Conservation (phyloP, 768 basidiomycete species). For the Strobilomyces confusus region DNA sequence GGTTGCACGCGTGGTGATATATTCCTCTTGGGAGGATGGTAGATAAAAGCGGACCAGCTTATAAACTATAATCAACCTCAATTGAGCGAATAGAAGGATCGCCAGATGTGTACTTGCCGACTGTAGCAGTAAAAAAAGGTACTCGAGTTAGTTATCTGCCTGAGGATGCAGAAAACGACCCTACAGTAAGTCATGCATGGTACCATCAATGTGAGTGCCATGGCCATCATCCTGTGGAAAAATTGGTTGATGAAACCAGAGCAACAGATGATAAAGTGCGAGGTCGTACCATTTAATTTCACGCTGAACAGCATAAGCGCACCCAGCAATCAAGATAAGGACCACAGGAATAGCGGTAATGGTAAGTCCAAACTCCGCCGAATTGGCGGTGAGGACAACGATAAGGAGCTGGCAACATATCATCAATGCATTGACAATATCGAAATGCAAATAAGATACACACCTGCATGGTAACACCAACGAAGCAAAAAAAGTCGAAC, state of each 20-base stretch:
- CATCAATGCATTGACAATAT: background rate
- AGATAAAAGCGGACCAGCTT: constrained; percentile 83
- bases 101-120: constrained; percentile 21
- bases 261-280: background rate
- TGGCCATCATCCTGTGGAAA: constrained; percentile 54
- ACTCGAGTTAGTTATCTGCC: constrained; percentile 1
- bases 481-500: constrained; percentile 87
- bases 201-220: constrained; percentile 72
- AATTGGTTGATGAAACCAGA: background rate
- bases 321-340: constrained; percentile 58
- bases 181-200: constrained; percentile 75
- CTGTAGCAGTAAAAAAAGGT: constrained; percentile 12
- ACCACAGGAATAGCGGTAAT: constrained; percentile 82
- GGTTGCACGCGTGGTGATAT: constrained; percentile 72
- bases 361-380: constrained; percentile 78
- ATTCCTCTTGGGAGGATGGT: constrained; percentile 49
- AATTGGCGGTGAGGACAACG: constrained; percentile 57
- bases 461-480: constrained; percentile 87
- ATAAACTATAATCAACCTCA: constrained; percentile 49
- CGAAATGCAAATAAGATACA: background rate
- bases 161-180: constrained; percentile 22
- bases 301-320: constrained; percentile 67
- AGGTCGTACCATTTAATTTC: constrained; percentile 70
- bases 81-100: background rate
- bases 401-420: constrained; percentile 63